Percentiles rank a stretch among this genome's conserved stretches.
Evolutionary conservation across 768 basidiomycete genomes (phyloP).

Genomic region (Boletales sp.): DNA sequence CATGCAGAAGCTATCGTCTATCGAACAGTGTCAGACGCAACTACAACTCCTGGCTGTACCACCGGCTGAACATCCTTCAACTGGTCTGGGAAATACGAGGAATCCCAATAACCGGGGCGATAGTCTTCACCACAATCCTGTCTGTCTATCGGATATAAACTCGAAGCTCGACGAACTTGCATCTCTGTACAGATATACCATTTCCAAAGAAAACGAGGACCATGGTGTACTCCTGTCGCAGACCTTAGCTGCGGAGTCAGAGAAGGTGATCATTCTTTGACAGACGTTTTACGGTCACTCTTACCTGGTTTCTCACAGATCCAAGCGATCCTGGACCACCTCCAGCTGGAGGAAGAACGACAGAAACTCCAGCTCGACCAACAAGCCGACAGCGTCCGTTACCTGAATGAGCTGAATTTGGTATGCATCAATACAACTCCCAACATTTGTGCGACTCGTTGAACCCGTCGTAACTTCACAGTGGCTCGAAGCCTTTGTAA

Average conservation of each 20-base stretch:
- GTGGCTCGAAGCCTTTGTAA: slow-evolving; percentile 86
- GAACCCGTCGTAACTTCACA: slow-evolving; percentile 21
- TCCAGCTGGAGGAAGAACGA: slow-evolving; percentile 47
- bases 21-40: slow-evolving; percentile 24
- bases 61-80: slow-evolving; percentile 1
- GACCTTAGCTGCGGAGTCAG: slow-evolving; percentile 4
- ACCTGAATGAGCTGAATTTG: slow-evolving; percentile 72
- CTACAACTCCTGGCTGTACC: slow-evolving; percentile 14
- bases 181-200: slow-evolving; percentile 15
- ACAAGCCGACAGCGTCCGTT: slow-evolving; percentile 71
- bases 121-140: neutral
- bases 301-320: slow-evolving; percentile 25
- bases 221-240: neutral
- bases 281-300: neutral
- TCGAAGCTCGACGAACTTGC: slow-evolving; percentile 38
- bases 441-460: neutral
- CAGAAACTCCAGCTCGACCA: slow-evolving; percentile 52
- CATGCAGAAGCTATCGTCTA: slow-evolving; percentile 29
- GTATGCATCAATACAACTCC: slow-evolving; percentile 35
- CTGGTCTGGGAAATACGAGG: neutral
- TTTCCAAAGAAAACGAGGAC: neutral
- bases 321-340: slow-evolving; percentile 43
- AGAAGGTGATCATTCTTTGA: slow-evolving; percentile 15
- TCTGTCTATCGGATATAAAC: slow-evolving; percentile 29
- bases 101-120: slow-evolving; percentile 14